Conservation (phyloP, 768 basidiomycete species). For the Auriscalpium orientale region DNA sequence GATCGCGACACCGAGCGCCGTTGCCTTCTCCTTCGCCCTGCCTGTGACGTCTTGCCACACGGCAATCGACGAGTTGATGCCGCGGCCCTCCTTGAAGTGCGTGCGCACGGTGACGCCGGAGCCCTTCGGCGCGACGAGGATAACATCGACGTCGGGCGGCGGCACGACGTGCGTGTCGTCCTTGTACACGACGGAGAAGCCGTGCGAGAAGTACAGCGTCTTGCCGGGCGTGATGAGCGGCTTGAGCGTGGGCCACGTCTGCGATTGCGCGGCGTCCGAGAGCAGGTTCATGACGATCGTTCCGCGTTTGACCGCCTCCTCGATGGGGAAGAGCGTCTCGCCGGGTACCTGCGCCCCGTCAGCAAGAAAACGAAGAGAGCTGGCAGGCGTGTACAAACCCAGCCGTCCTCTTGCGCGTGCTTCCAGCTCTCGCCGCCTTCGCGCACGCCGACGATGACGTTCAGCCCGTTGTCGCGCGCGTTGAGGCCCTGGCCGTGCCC, state of each 20-base stretch:
- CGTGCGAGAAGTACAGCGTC: slow-evolving; percentile 99
- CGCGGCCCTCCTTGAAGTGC: slow-evolving; percentile 99
- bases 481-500: slow-evolving; percentile 98
- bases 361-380: background rate
- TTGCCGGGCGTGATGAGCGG: slow-evolving; percentile 99
- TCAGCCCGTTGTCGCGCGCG: slow-evolving; percentile 97
- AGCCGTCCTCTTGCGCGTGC: slow-evolving; percentile 92
- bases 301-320: slow-evolving; percentile 91
- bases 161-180: slow-evolving; percentile 92
- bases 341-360: slow-evolving; percentile 65
- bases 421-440: slow-evolving; percentile 96
- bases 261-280: slow-evolving; percentile 97
- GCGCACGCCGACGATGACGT: slow-evolving; percentile 97
- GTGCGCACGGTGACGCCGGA: slow-evolving; percentile 98
- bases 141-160: slow-evolving; percentile 93
- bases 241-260: slow-evolving; percentile 83
- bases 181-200: slow-evolving; percentile 98
- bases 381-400: slow-evolving; percentile 44
- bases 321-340: slow-evolving; percentile 95
- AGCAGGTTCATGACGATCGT: slow-evolving; percentile 99
- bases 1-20: slow-evolving; percentile 88
- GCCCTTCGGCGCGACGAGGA: slow-evolving; percentile 98
- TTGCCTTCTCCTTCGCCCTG: slow-evolving; percentile 94
- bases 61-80: slow-evolving; percentile 92
- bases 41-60: slow-evolving; percentile 98